Evolutionary conservation across 495 filamentous ascomycete genomes (phyloP).

Genomic region (Collariella sp.): DNA sequence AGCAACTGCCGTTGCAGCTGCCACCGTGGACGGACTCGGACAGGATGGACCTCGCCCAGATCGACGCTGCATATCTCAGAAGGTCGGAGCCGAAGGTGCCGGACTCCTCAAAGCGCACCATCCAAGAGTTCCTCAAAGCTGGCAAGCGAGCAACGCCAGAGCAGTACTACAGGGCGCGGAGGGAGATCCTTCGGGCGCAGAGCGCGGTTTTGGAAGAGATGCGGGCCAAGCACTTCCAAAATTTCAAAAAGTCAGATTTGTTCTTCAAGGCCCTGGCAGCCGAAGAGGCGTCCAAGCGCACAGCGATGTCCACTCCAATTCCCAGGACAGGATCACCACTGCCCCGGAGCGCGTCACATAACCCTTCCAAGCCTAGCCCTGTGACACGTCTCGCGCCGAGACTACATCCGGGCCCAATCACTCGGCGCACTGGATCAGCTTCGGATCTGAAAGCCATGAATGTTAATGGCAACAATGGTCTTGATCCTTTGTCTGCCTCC

Average conservation of each 20-base stretch:
- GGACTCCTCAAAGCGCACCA: constrained; percentile 54
- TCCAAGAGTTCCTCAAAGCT: constrained; percentile 69
- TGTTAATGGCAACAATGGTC: constrained; percentile 24
- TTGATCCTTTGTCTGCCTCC: constrained; percentile 30
- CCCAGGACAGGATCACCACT: constrained; percentile 26
- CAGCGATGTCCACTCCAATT: constrained; percentile 13
- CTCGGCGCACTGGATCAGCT: constrained; percentile 37
- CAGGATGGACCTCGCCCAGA: constrained; percentile 75
- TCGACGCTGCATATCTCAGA: constrained; percentile 80
- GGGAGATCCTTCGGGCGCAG: constrained; percentile 74
- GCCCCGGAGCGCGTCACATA: constrained; percentile 27
- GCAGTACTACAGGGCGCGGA: constrained; percentile 77
- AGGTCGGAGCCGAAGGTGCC: constrained; percentile 73
- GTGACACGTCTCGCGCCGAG: constrained; percentile 33
- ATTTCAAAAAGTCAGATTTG: constrained; percentile 83
- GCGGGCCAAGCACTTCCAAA: constrained; percentile 66
- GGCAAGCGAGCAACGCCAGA: constrained; percentile 63
- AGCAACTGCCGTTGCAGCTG: constrained; percentile 50
- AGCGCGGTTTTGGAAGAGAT: constrained; percentile 75
- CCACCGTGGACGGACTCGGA: constrained; percentile 76
- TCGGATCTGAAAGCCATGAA: constrained; percentile 33
- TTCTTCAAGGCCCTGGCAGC: constrained; percentile 94
- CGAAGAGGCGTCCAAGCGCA: constrained; percentile 59
- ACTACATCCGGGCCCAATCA: constrained; percentile 20
- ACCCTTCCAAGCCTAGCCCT: constrained; percentile 31